phyloP scores from a whole-genome alignment of 768 basidiomycete genomes.

The Phanerochaete carnosa region DNA sequence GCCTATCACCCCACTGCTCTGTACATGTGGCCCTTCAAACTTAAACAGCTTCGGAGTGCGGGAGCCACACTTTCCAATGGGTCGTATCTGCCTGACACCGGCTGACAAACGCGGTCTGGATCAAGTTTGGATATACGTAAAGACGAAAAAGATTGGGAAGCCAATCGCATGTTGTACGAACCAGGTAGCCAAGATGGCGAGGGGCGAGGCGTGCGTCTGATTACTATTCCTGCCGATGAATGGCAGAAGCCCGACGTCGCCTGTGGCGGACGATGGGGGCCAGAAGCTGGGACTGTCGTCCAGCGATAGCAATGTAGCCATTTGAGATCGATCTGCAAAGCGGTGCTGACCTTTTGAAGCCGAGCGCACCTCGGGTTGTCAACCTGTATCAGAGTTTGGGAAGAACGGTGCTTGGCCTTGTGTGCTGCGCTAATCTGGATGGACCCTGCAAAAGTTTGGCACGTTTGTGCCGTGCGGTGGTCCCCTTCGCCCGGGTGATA shows the following conservation, averaged over 20 bases:
- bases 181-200: neutral
- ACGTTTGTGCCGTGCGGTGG: neutral
- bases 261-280: neutral
- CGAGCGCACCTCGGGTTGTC: neutral
- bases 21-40: constrained; percentile 3
- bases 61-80: neutral
- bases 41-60: constrained; percentile 4
- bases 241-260: neutral
- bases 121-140: constrained; percentile 1
- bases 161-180: constrained; percentile 2
- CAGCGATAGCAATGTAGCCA: neutral
- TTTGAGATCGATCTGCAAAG: constrained; percentile 1
- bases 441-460: neutral
- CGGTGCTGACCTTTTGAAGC: neutral
- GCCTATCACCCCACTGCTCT: constrained; percentile 3
- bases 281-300: neutral
- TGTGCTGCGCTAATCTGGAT: neutral
- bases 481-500: neutral
- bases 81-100: neutral
- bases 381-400: neutral
- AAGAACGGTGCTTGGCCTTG: neutral
- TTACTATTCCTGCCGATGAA: constrained; percentile 3
- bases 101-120: neutral
- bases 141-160: neutral
- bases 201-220: neutral